phyloP scores from a whole-genome alignment of 176 grass and related monocot genomes.

The Aechmea fasciata region DNA sequence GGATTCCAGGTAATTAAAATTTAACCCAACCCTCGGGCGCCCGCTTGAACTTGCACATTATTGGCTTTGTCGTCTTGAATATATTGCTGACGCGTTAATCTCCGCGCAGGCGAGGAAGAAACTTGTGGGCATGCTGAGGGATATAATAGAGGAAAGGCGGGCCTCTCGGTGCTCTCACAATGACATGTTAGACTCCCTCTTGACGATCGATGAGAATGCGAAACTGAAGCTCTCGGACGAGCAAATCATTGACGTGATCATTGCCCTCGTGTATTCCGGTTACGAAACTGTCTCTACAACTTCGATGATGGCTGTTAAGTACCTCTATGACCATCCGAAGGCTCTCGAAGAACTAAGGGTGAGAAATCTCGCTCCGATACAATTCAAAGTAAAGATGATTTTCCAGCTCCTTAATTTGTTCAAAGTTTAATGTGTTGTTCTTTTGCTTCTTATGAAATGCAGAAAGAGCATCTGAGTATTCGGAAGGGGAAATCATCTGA shows the following conservation, averaged over 20 bases:
- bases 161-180: constrained; percentile 25
- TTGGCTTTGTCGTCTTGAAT: neutral
- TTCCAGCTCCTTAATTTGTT: neutral
- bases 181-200: constrained; percentile 71
- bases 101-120: constrained; percentile 71
- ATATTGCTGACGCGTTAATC: neutral
- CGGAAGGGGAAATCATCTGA: constrained; percentile 40
- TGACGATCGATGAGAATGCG: constrained; percentile 33
- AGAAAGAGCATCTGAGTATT: constrained; percentile 78
- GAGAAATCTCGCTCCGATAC: constrained; percentile 11
- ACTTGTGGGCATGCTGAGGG: constrained; percentile 62
- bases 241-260: constrained; percentile 85
- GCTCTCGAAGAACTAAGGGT: constrained; percentile 77
- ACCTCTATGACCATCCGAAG: constrained; percentile 64
- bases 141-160: constrained; percentile 53
- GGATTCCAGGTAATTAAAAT: constrained; percentile 55
- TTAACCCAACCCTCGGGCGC: neutral
- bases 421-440: neutral
- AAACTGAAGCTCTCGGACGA: constrained; percentile 63
- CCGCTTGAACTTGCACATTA: neutral
- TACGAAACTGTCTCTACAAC: constrained; percentile 94
- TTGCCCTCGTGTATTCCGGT: constrained; percentile 88
- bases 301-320: constrained; percentile 95
- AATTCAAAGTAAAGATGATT: neutral
- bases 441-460: neutral